These are phyloP conservation scores for Plasmodium gonderi DNA, from an alignment of 169 alveolate genomes.

Conservation along the genomic window DNA sequence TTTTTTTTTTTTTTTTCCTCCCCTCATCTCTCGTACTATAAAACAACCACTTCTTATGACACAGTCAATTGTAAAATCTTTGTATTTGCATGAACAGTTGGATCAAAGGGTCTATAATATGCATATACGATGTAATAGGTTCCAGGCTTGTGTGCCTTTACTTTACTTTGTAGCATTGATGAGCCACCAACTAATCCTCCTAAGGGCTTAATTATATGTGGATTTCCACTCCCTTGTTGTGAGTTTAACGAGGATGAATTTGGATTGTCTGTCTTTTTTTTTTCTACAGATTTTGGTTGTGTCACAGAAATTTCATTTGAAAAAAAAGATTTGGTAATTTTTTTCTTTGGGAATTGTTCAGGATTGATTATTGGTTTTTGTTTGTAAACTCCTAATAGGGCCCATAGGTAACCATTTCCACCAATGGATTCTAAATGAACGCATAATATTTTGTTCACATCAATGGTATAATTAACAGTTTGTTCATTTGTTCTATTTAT, in stretches of 20 bases:
- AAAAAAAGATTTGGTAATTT: constrained; percentile 14
- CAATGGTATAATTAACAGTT: not conserved
- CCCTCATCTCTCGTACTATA: not conserved
- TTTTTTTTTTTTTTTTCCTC: not conserved
- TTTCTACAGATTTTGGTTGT: constrained; percentile 2
- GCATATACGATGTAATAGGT: constrained; percentile 20
- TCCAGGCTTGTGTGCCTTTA: constrained; percentile 23
- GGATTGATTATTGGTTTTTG: constrained; percentile 12
- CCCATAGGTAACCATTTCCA: constrained; percentile 59
- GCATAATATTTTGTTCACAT: constrained; percentile 9
- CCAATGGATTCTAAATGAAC: constrained; percentile 9
- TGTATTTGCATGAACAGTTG: constrained; percentile 20
- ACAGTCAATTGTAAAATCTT: constrained; percentile 28
- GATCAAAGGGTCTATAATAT: constrained; percentile 57
- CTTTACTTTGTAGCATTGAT: constrained; percentile 5
- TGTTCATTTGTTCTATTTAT: constrained; percentile 17
- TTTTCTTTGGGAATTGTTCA: constrained; percentile 23
- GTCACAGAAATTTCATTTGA: constrained; percentile 48
- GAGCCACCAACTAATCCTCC: constrained; percentile 29
- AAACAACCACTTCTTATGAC: not conserved
- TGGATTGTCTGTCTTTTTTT: not conserved
- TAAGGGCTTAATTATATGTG: not conserved
- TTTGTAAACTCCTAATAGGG: constrained; percentile 30
- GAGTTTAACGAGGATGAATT: not conserved
- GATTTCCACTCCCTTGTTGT: not conserved